These are phyloP conservation scores for Ceriops decandra DNA, from an alignment of 345 rosid species.

Conservation along the genomic window DNA sequence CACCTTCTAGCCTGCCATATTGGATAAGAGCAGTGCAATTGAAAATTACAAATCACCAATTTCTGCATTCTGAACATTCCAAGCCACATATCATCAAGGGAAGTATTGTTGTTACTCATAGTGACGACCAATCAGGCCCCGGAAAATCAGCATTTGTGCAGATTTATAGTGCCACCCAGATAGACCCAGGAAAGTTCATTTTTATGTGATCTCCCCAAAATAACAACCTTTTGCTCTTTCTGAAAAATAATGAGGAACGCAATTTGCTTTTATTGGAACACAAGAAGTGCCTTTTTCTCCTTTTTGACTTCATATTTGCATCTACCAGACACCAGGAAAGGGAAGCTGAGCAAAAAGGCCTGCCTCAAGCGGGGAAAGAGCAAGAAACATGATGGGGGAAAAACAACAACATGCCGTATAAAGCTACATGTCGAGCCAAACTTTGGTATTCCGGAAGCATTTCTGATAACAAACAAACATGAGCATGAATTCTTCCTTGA, in stretches of 20 bases:
- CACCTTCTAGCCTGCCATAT: constrained; percentile 7
- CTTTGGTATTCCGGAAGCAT: constrained; percentile 55
- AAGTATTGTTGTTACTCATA: constrained; percentile 28
- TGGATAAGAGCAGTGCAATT: constrained; percentile 4
- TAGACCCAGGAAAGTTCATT: constrained; percentile 44
- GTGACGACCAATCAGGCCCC: constrained; percentile 42
- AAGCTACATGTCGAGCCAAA: constrained; percentile 32
- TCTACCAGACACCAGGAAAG: constrained; percentile 37
- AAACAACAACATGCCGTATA: constrained; percentile 27
- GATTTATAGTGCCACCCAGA: constrained; percentile 37
- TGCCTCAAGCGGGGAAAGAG: constrained; percentile 35
- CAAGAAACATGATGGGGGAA: constrained; percentile 25
- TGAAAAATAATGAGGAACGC: not conserved
- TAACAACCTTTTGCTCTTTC: not conserved
- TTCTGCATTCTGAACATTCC: not conserved
- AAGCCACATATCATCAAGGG: constrained; percentile 31
- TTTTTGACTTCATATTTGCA: constrained; percentile 2
- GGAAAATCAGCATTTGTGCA: constrained; percentile 45
- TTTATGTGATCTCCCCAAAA: not conserved
- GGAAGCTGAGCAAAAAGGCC: constrained; percentile 41
- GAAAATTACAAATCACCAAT: constrained; percentile 1
- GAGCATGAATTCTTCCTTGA: constrained; percentile 52
- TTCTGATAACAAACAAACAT: constrained; percentile 36
- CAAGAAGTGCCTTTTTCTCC: not conserved
- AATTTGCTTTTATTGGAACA: not conserved